phyloP scores from a whole-genome alignment of 2,329 filamentous ascomycete species.

The Colletotrichum salicis region DNA sequence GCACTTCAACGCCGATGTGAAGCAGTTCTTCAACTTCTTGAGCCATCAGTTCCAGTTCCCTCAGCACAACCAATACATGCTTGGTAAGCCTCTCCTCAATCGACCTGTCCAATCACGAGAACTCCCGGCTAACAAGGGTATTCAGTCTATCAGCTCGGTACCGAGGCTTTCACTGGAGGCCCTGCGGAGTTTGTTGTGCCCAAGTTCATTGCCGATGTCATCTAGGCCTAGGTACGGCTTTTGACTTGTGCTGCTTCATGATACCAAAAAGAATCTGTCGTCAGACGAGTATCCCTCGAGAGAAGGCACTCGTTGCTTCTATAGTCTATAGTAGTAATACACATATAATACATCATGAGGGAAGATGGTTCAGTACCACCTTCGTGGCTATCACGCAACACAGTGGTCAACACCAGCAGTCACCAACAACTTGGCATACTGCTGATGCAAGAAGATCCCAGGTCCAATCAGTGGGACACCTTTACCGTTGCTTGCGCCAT shows the following conservation, averaged over 20 bases:
- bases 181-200: conserved; percentile 38
- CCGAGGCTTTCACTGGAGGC: conserved; percentile 41
- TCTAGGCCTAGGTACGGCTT: background rate
- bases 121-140: conserved; percentile 8
- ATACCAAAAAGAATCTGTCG: background rate
- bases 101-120: background rate
- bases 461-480: background rate
- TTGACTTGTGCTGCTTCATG: background rate
- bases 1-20: conserved; percentile 63
- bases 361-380: background rate
- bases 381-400: background rate
- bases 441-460: conserved; percentile 1
- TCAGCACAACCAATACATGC: conserved; percentile 39
- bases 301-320: background rate
- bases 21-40: conserved; percentile 64
- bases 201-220: conserved; percentile 37
- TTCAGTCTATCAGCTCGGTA: conserved; percentile 42
- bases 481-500: conserved; percentile 16
- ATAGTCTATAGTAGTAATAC: conserved; percentile 18
- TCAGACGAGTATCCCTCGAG: background rate
- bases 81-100: conserved; percentile 33
- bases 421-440: conserved; percentile 20
- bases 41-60: conserved; percentile 53
- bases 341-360: conserved; percentile 7
- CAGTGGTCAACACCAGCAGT: conserved; percentile 24